Evolutionary conservation across 371 early-diverging fungal species (phyloP).

Genomic region (Mucor velutinosus): DNA sequence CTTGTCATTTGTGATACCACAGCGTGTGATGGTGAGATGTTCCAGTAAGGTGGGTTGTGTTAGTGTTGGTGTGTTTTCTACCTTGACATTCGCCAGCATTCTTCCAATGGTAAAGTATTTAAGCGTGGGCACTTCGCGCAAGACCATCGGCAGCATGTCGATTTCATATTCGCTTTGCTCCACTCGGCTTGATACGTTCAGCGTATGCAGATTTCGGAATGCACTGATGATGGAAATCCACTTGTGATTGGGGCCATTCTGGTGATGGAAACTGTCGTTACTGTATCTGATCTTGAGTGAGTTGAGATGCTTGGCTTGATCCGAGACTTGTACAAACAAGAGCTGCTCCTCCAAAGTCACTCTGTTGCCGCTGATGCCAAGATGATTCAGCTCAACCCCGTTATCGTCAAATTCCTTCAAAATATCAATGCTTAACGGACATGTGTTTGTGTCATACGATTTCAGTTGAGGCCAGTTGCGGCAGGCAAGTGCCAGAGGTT

Average conservation of each 20-base stretch:
- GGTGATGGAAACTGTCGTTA: not conserved
- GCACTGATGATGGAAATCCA: conserved; percentile 1
- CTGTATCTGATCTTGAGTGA: not conserved
- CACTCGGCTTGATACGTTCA: not conserved
- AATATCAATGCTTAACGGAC: not conserved
- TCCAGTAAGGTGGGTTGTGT: not conserved
- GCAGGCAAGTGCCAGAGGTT: not conserved
- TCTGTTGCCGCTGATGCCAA: not conserved
- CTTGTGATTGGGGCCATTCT: not conserved
- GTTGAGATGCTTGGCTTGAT: not conserved
- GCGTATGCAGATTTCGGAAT: not conserved
- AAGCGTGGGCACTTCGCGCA: not conserved
- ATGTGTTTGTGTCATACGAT: not conserved
- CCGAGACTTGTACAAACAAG: not conserved
- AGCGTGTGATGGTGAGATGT: not conserved
- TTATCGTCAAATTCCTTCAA: not conserved
- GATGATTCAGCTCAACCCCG: not conserved
- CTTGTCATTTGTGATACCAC: not conserved
- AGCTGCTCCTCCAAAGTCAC: not conserved
- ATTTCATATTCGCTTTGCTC: conserved; percentile 2
- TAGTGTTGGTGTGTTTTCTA: not conserved
- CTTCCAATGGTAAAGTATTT: not conserved
- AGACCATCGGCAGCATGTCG: not conserved
- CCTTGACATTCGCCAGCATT: not conserved
- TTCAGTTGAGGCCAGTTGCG: not conserved